phyloP scores from a whole-genome alignment of 495 filamentous ascomycete species.

The Aspergillus ellipticus region DNA sequence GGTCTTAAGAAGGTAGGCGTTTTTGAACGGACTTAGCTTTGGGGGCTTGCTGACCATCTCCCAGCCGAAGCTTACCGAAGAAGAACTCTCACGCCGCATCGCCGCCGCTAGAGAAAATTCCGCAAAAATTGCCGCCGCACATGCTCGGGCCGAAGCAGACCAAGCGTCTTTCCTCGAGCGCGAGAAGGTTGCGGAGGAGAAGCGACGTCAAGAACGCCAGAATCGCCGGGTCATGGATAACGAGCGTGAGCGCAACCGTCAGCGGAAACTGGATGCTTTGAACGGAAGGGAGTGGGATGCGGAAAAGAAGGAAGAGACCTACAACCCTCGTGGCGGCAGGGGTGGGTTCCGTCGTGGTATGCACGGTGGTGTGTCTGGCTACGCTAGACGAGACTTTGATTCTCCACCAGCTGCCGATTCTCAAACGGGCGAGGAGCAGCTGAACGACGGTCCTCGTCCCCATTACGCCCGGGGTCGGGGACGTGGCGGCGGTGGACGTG shows the following conservation, averaged over 20 bases:
- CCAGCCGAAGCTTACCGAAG: conserved; percentile 66
- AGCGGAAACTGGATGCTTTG: conserved; percentile 64
- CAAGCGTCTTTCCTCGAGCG: conserved; percentile 63
- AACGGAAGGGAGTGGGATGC: conserved; percentile 73
- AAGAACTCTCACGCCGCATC: conserved; percentile 58
- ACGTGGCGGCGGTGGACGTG: conserved; percentile 31
- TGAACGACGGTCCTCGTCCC: neutral
- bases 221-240: conserved; percentile 59
- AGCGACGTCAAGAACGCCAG: conserved; percentile 52
- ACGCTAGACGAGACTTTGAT: conserved; percentile 31
- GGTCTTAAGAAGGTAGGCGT: conserved; percentile 49
- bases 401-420: conserved; percentile 20
- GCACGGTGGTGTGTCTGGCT: conserved; percentile 55
- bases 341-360: conserved; percentile 52
- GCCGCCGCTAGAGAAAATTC: conserved; percentile 58
- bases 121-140: conserved; percentile 53
- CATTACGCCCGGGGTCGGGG: conserved; percentile 19
- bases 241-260: conserved; percentile 68
- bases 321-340: conserved; percentile 42
- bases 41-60: conserved; percentile 11
- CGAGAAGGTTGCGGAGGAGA: conserved; percentile 54
- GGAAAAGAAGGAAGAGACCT: conserved; percentile 65
- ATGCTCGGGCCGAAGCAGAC: conserved; percentile 65
- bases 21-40: neutral
- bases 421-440: conserved; percentile 18